phyloP scores from a whole-genome alignment of 176 grass and related monocot species.

The Musa itinerans region DNA sequence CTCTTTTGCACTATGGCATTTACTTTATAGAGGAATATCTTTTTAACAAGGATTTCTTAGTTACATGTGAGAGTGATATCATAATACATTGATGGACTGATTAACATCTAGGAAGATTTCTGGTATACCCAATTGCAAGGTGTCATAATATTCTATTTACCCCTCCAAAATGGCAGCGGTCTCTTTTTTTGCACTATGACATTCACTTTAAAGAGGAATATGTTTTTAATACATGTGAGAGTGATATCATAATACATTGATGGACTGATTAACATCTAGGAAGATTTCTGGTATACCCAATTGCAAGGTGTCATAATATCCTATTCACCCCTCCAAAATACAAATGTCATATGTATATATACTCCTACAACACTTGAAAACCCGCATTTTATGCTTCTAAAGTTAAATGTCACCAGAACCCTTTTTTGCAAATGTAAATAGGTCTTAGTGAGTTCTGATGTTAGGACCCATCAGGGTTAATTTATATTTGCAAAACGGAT shows the following conservation, averaged over 20 bases:
- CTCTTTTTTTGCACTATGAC: background rate
- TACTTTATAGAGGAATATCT: background rate
- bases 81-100: background rate
- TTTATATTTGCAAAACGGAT: background rate
- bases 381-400: too few species aligned
- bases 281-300: background rate
- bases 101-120: background rate
- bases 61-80: too few species aligned
- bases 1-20: background rate
- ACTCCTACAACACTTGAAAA: too few species aligned
- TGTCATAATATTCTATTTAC: background rate
- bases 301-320: background rate
- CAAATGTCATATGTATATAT: background rate
- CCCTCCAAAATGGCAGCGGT: background rate
- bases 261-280: background rate
- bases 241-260: background rate
- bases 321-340: background rate
- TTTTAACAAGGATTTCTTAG: background rate
- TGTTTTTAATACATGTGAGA: background rate
- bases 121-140: background rate
- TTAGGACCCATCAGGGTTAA: background rate
- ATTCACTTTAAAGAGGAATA: conserved; percentile 10
- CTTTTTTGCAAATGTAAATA: too few species aligned
- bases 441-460: background rate
- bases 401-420: too few species aligned